Evolutionary conservation across 805 yeast genomes (phyloP).

Genomic region (Yamadazyma paraphyllophila): DNA sequence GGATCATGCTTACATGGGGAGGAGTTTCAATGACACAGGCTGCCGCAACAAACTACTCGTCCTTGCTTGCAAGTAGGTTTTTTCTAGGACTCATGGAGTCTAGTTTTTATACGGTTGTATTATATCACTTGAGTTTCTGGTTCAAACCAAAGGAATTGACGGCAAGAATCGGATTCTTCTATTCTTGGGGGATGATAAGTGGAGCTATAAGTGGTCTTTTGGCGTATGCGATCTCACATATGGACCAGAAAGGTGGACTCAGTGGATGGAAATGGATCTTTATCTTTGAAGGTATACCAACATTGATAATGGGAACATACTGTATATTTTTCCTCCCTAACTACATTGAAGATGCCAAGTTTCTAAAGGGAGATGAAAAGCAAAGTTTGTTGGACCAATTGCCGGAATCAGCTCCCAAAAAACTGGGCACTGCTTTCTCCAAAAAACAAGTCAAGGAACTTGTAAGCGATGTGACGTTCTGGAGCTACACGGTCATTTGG

Average conservation of each 20-base stretch:
- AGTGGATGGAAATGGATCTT: constrained; percentile 16
- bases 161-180: constrained; percentile 21
- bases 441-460: constrained; percentile 12
- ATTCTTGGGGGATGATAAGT: constrained; percentile 20
- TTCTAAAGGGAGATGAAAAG: constrained; percentile 13
- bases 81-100: constrained; percentile 13
- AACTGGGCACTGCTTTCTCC: constrained; percentile 8
- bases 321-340: constrained; percentile 13
- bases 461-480: constrained; percentile 14
- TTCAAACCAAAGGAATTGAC: constrained; percentile 20
- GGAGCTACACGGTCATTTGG: constrained; percentile 15
- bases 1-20: constrained; percentile 15
- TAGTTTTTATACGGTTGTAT: constrained; percentile 12
- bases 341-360: constrained; percentile 13
- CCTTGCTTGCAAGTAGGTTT: constrained; percentile 12
- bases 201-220: constrained; percentile 20
- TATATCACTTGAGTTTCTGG: constrained; percentile 21
- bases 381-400: constrained; percentile 3
- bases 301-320: constrained; percentile 11
- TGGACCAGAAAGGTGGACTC: constrained; percentile 11
- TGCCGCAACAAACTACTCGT: constrained; percentile 9
- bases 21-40: constrained; percentile 14
- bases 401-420: constrained; percentile 14
- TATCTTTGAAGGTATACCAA: constrained; percentile 15
- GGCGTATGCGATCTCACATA: constrained; percentile 18